Base-by-base conservation (phyloP, 208 protist genomes). In the Leishmania turanica region DNA sequence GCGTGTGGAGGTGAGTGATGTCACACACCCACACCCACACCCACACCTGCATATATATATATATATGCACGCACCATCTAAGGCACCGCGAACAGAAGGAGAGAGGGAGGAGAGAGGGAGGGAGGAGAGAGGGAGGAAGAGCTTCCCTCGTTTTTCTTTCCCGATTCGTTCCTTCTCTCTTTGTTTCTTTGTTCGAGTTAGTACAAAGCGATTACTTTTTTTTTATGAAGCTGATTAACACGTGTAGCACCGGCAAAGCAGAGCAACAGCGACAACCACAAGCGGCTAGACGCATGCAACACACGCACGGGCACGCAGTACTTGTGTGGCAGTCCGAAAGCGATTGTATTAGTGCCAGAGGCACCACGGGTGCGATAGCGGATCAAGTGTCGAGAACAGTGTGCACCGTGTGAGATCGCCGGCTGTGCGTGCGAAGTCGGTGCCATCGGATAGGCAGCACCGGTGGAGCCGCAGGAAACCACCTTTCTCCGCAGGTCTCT, bases 81-180 rank as follows among this genome's bases (percentile, higher is more conserved):
- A 73, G 42, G 68, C 68, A 73, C 68, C 8, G 68, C 45, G 68
- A 49, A 34, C 42, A 73, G 68, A 73, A 73, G 65, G 15, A 19
- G 15, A n/a, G 47, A 27, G 40, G 40, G 34, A 37, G 34, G 34
- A 34, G 34, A 34, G 40, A 4, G 69, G 34, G 34, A 37, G 34
- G 34, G 1, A 37, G 0, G 37, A 37, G 37, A 1, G 37, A 40
- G 37, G 37, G 37, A 40, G 37, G 37, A 1, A 40, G 17, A 15
- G 34, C 21, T 6, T 42, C 31, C 60, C 71, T 54, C 71, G 15
- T 19, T 62, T 58, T 58, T 56, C 66, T 31, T n/a, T 31, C 54
- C 45, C 24, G 68, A 31, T 73, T 73, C n/a, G 45, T 17, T 51
- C 45, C 34, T 72, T 73, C n/a, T 77, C 47, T 76, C 24, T 34